phyloP scores from a whole-genome alignment of 129 eudicot genomes.

The Arctium lappa region DNA sequence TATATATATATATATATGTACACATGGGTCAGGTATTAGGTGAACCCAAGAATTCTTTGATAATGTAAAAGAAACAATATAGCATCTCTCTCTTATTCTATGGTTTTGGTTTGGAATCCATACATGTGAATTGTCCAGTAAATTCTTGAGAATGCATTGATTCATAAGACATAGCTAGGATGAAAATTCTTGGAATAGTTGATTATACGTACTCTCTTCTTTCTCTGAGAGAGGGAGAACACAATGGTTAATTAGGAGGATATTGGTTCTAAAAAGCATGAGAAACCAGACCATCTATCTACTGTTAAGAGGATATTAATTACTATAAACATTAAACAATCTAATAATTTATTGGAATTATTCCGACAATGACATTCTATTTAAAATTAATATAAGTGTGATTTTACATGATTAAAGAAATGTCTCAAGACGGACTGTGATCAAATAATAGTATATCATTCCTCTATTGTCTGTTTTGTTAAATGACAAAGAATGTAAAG shows the following conservation, averaged over 20 bases:
- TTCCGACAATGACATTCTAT: conserved; percentile 21
- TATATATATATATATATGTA: too few species aligned
- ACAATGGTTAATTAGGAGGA: too few species aligned
- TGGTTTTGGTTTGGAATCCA: background rate
- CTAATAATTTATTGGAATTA: conserved; percentile 15
- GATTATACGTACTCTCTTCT: too few species aligned
- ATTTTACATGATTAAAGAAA: conserved; percentile 6
- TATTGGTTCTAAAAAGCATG: too few species aligned
- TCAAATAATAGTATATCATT: conserved; percentile 12
- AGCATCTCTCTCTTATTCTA: too few species aligned
- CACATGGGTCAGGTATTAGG: conserved; percentile 1
- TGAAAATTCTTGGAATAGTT: too few species aligned
- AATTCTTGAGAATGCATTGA: too few species aligned
- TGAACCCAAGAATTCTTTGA: conserved; percentile 1
- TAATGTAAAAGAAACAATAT: background rate
- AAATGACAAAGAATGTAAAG: conserved; percentile 26
- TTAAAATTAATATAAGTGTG: conserved; percentile 9
- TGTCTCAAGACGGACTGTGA: background rate
- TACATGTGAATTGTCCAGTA: background rate
- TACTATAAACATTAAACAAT: background rate
- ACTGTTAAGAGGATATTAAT: too few species aligned
- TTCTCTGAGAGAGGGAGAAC: too few species aligned
- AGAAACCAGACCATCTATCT: too few species aligned
- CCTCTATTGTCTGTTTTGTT: conserved; percentile 15
- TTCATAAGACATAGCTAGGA: too few species aligned